phyloP scores from a whole-genome alignment of 2,329 filamentous ascomycete species.

The Emergomyces pasteurianus region DNA sequence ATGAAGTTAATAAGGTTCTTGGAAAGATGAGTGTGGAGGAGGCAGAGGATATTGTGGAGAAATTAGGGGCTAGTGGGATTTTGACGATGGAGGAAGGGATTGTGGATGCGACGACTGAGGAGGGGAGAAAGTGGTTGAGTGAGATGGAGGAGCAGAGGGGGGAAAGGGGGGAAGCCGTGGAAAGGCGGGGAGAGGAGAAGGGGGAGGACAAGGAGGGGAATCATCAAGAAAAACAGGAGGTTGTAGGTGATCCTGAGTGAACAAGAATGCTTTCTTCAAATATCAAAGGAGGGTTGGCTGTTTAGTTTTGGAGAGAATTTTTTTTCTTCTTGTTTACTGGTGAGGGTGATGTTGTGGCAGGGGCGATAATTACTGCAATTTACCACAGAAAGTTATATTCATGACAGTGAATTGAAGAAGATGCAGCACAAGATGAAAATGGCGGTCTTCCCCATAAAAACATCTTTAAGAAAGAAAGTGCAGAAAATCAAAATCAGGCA shows the following conservation, averaged over 20 bases:
- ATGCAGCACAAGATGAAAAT: no score
- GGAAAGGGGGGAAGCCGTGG: constrained; percentile 51
- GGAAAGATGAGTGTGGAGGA: constrained; percentile 82
- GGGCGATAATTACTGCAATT: not conserved
- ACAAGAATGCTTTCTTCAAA: not conserved
- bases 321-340: not conserved
- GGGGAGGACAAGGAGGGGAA: constrained; percentile 51
- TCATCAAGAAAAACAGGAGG: constrained; percentile 11
- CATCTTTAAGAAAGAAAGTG: no score
- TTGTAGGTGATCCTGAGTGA: constrained; percentile 25
- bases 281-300: not conserved
- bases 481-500: no score
- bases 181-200: constrained; percentile 63
- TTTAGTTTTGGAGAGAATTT: not conserved
- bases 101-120: constrained; percentile 86
- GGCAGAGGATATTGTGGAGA: constrained; percentile 71
- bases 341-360: not conserved
- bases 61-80: constrained; percentile 74
- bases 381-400: not conserved
- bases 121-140: constrained; percentile 65
- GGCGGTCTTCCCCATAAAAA: no score
- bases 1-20: constrained; percentile 77
- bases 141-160: constrained; percentile 53
- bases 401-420: no score
- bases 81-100: constrained; percentile 85